Conservation (phyloP, 768 basidiomycete genomes). For the Boletellus ananiceps region DNA sequence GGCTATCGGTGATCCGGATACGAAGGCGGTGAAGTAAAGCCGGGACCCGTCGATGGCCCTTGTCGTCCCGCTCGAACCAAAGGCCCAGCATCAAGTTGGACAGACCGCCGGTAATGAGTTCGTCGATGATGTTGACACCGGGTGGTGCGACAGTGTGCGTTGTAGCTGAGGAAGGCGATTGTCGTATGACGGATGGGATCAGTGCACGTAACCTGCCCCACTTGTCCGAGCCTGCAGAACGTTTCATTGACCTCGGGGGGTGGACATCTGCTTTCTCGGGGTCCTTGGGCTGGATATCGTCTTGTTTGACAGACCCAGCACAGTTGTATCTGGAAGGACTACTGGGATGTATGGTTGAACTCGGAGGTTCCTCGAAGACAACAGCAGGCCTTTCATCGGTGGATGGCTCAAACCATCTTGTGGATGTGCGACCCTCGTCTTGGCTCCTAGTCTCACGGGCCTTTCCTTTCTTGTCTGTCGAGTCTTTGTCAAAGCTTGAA, state of each 20-base stretch:
- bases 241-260: slow-evolving; percentile 20
- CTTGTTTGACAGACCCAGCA: slow-evolving; percentile 1
- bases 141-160: slow-evolving; percentile 46
- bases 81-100: slow-evolving; percentile 74
- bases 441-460: slow-evolving; percentile 42
- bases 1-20: slow-evolving; percentile 80
- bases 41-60: slow-evolving; percentile 75
- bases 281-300: slow-evolving; percentile 3
- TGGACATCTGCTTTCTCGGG: slow-evolving; percentile 9
- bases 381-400: slow-evolving; percentile 40
- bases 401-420: slow-evolving; percentile 52
- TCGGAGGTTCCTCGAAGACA: slow-evolving; percentile 31
- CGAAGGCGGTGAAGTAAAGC: slow-evolving; percentile 74
- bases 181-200: slow-evolving; percentile 49
- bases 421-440: slow-evolving; percentile 52
- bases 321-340: slow-evolving; percentile 11
- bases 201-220: slow-evolving; percentile 68
- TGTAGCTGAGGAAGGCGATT: slow-evolving; percentile 33
- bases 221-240: slow-evolving; percentile 32
- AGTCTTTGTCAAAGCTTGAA: slow-evolving; percentile 32
- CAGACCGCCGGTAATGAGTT: slow-evolving; percentile 75
- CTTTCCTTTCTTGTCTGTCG: slow-evolving; percentile 51
- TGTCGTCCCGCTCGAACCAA: slow-evolving; percentile 87
- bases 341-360: slow-evolving; percentile 24
- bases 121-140: slow-evolving; percentile 73